These are phyloP conservation scores for Penicillium dipodomyicola DNA, from an alignment of 495 filamentous ascomycete species.

Conservation along the genomic window DNA sequence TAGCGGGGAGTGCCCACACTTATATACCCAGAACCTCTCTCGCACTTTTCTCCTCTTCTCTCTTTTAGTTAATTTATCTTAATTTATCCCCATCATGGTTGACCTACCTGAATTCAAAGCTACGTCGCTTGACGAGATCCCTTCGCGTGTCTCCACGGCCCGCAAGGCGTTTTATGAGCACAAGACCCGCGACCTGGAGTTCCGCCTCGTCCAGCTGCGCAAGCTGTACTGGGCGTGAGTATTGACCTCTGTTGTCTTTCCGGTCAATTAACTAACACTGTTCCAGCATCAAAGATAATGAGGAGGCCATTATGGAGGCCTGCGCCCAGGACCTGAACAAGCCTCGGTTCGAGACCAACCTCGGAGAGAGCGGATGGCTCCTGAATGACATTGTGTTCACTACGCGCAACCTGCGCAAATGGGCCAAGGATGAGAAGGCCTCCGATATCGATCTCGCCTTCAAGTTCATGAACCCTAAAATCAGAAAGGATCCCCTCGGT, in stretches of 20 bases:
- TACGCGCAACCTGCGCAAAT: constrained; percentile 71
- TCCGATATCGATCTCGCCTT: constrained; percentile 66
- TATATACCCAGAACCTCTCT: not conserved
- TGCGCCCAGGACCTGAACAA: constrained; percentile 73
- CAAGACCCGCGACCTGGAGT: constrained; percentile 78
- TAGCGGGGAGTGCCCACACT: not conserved
- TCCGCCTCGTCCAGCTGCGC: constrained; percentile 78
- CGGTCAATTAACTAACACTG: constrained; percentile 7
- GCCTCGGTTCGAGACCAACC: constrained; percentile 62
- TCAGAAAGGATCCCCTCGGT: constrained; percentile 88
- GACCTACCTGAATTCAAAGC: constrained; percentile 57
- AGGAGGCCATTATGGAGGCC: constrained; percentile 65
- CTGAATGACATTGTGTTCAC: constrained; percentile 76
- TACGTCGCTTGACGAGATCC: constrained; percentile 66
- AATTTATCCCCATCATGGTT: constrained; percentile 18
- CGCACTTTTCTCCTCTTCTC: not conserved
- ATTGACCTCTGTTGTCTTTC: not conserved
- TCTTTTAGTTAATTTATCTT: constrained; percentile 1
- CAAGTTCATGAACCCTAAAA: constrained; percentile 65
- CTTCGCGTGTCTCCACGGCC: constrained; percentile 52
- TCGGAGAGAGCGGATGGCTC: constrained; percentile 71
- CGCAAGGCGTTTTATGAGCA: constrained; percentile 68
- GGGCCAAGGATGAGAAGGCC: constrained; percentile 76
- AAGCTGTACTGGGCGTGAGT: constrained; percentile 88
- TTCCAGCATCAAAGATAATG: constrained; percentile 67